Conservation (phyloP, 495 filamentous ascomycete species). For the Penicillium lagena region DNA sequence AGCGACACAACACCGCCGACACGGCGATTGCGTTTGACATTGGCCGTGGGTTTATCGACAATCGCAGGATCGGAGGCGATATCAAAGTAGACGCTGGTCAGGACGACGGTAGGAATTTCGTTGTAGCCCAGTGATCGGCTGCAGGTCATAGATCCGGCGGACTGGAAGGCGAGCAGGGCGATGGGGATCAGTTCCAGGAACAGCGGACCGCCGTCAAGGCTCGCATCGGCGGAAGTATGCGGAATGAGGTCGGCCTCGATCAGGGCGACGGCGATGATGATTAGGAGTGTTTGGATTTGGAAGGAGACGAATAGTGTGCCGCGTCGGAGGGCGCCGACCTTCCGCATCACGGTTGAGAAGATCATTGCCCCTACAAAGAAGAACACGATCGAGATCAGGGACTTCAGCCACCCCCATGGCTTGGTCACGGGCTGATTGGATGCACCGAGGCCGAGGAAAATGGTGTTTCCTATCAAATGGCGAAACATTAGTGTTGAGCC, state of each 20-base stretch:
- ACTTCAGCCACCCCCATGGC: constrained; percentile 59
- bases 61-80: constrained; percentile 55
- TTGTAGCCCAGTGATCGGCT: constrained; percentile 56
- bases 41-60: constrained; percentile 35
- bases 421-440: constrained; percentile 42
- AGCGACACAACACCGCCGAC: constrained; percentile 49
- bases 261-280: constrained; percentile 53
- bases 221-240: constrained; percentile 21
- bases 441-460: constrained; percentile 60
- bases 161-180: constrained; percentile 64
- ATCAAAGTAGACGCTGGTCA: constrained; percentile 67
- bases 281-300: constrained; percentile 46
- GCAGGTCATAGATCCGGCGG: constrained; percentile 61
- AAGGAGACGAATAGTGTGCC: constrained; percentile 51
- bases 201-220: constrained; percentile 21
- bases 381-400: constrained; percentile 48
- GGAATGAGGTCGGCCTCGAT: constrained; percentile 46
- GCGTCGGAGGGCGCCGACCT: constrained; percentile 35
- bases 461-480: constrained; percentile 49
- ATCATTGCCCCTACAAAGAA: constrained; percentile 52
- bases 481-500: too few relatives aligned
- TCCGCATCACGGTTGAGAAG: constrained; percentile 33
- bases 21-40: constrained; percentile 60
- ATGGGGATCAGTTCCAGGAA: constrained; percentile 50
- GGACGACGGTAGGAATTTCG: constrained; percentile 67